Percentiles rank a stretch among this genome's conserved stretches.
Evolutionary conservation across 371 early-diverging fungal species (phyloP).

Genomic region (Mucor sp.): DNA sequence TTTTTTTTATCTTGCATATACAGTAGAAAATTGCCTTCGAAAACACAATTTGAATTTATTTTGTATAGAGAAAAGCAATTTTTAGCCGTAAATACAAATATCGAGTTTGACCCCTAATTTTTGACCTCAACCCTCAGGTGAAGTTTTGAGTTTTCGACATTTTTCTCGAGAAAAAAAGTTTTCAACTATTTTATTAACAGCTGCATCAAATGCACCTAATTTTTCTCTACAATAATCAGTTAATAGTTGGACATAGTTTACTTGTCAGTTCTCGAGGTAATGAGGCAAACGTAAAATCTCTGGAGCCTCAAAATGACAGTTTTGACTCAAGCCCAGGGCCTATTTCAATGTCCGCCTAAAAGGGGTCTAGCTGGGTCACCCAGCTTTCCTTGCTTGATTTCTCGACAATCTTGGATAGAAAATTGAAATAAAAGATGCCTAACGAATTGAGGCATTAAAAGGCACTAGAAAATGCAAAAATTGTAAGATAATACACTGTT

Average conservation of each 20-base stretch:
- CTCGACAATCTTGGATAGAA: background rate
- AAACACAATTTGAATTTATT: background rate
- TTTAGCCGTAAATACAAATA: background rate
- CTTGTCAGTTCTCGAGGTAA: too few relatives aligned
- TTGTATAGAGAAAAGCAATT: background rate
- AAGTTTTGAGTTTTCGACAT: background rate
- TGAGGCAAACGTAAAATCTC: background rate
- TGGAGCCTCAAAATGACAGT: background rate
- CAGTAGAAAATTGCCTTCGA: background rate
- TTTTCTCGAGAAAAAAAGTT: too few relatives aligned
- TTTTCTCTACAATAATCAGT: background rate
- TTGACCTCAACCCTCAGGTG: background rate
- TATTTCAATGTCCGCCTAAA: background rate
- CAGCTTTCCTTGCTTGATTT: background rate
- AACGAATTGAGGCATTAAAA: background rate
- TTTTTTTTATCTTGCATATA: background rate
- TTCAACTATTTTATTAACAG: too few relatives aligned
- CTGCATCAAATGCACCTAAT: background rate
- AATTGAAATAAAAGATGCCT: background rate
- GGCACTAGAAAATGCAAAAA: background rate
- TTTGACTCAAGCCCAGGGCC: background rate
- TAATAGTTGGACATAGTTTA: too few relatives aligned
- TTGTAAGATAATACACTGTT: too few relatives aligned
- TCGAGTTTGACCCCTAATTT: background rate
- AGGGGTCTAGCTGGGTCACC: background rate